Evolutionary conservation across 768 basidiomycete genomes (phyloP), one percentile per base, ranked within the genome.

Genomic region (Hygrocybe coccinea): DNA sequence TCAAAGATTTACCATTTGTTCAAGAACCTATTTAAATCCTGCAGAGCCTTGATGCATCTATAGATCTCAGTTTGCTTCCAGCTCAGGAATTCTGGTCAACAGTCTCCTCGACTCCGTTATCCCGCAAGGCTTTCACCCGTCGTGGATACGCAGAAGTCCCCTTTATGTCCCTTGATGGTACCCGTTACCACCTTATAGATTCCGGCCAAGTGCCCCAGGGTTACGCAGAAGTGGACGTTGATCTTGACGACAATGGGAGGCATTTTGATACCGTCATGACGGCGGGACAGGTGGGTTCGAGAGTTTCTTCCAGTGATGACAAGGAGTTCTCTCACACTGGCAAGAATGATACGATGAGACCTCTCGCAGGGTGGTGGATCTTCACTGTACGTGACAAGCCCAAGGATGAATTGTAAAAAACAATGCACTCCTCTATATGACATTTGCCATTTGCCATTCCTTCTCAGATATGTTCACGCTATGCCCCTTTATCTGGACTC

Each of bases 181-280:
- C 24, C 12, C n/a, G 12, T 5, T 46, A 67, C 38, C 64, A 72
- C 22, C 7, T 49, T 47, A 22, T 65, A 10, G 54, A 61, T 10
- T 25, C 37, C n/a, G 17, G 33, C 14, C 39, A 45, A 5, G 34
- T 65, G 10, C 63, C 63, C 2, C 50, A 48, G 2, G 67, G 56
- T 10, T 62, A 59, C 43, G 60, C 62, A 22, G 64, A 65, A 35
- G 63, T 65, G 1, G 63, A 67, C 25, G 63, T 65, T 9, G 34
- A 45, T 17, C 44, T 66, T 11, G 55, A 63, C 17, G 65, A 67
- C 38, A 61, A 63, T 39, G 64, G 63, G 10, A 54, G 60, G n/a
- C 5, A 36, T 8, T 52, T 59, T 33, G 54, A 61, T 2, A 61
- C 59, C 21, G 51, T 60, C 41, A 65, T 67, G 63, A 56, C 60